Conservation (phyloP, 2,329 filamentous ascomycete genomes). For the Ascochyta rabiei region DNA sequence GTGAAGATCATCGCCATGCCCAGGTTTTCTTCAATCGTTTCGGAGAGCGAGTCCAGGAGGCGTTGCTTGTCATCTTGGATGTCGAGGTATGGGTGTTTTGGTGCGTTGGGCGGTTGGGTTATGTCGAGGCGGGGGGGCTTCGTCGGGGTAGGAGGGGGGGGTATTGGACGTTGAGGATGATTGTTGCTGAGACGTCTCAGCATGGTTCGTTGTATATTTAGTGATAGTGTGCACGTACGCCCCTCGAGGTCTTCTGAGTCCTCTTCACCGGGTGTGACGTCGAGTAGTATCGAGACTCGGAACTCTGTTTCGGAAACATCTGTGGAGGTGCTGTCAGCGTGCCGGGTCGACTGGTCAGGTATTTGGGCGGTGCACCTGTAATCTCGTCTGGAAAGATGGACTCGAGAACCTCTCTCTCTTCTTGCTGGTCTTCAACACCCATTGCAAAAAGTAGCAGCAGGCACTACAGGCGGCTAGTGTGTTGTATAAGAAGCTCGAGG, state of each 20-base stretch:
- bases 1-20: slow-evolving; percentile 99
- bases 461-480: neutral
- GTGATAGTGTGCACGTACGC: slow-evolving; percentile 46
- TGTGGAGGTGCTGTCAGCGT: slow-evolving; percentile 47
- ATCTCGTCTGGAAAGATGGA: slow-evolving; percentile 99
- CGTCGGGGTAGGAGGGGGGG: slow-evolving; percentile 90
- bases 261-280: slow-evolving; percentile 63
- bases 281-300: slow-evolving; percentile 83
- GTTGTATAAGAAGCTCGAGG: slow-evolving; percentile 8
- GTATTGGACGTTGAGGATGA: slow-evolving; percentile 86
- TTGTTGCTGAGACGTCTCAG: slow-evolving; percentile 56
- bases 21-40: slow-evolving; percentile 86
- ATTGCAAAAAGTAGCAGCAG: slow-evolving; percentile 38
- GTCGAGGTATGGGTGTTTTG: slow-evolving; percentile 75
- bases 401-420: slow-evolving; percentile 96
- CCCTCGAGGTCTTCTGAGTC: slow-evolving; percentile 66
- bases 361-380: slow-evolving; percentile 65
- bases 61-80: slow-evolving; percentile 77
- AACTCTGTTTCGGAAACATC: slow-evolving; percentile 91
- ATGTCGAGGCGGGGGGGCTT: slow-evolving; percentile 85
- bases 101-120: slow-evolving; percentile 71
- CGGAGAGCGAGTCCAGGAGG: slow-evolving; percentile 73
- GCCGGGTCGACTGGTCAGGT: neutral
- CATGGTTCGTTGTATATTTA: neutral
- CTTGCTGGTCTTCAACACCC: slow-evolving; percentile 81